A percentile compares a stretch with the other conserved stretches of the same genome.
These are phyloP conservation scores for Aspergillus hancockii DNA, from an alignment of 495 filamentous ascomycete species.

Conservation along the genomic window DNA sequence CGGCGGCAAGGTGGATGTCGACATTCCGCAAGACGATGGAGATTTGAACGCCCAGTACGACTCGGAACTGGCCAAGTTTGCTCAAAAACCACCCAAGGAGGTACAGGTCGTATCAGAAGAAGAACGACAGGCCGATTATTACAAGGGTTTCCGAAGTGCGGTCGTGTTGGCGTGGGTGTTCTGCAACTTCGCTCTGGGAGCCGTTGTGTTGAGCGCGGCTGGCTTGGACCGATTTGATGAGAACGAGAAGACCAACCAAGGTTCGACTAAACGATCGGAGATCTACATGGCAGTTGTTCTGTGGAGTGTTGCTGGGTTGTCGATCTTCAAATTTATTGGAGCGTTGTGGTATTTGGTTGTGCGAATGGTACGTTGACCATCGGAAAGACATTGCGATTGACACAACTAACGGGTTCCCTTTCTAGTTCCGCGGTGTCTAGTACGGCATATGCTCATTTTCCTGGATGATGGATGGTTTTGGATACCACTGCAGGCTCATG, in stretches of 20 bases:
- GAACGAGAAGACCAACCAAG: conserved; percentile 37
- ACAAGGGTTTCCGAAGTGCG: conserved; percentile 88
- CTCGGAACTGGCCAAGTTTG: conserved; percentile 74
- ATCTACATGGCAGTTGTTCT: conserved; percentile 91
- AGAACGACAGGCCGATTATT: conserved; percentile 96
- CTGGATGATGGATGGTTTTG: conserved; percentile 13
- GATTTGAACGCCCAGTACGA: conserved; percentile 95
- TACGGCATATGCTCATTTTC: not conserved
- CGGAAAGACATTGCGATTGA: not conserved
- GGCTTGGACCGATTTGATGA: conserved; percentile 68
- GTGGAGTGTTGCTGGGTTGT: conserved; percentile 87
- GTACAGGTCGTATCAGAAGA: conserved; percentile 57
- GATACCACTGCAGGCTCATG: conserved; percentile 36
- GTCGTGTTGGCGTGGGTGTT: conserved; percentile 97
- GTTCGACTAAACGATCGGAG: conserved; percentile 51
- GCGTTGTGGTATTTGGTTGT: conserved; percentile 95
- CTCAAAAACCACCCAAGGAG: conserved; percentile 68
- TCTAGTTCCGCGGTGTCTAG: conserved; percentile 54
- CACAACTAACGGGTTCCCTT: conserved; percentile 18
- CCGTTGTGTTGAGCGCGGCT: conserved; percentile 82
- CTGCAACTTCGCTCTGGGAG: conserved; percentile 86
- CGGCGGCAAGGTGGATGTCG: conserved; percentile 91
- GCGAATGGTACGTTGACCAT: conserved; percentile 59
- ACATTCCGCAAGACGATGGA: conserved; percentile 82
- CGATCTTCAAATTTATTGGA: conserved; percentile 86